phyloP scores from a whole-genome alignment of 148 eudicot species.

The Rheum nobile region DNA sequence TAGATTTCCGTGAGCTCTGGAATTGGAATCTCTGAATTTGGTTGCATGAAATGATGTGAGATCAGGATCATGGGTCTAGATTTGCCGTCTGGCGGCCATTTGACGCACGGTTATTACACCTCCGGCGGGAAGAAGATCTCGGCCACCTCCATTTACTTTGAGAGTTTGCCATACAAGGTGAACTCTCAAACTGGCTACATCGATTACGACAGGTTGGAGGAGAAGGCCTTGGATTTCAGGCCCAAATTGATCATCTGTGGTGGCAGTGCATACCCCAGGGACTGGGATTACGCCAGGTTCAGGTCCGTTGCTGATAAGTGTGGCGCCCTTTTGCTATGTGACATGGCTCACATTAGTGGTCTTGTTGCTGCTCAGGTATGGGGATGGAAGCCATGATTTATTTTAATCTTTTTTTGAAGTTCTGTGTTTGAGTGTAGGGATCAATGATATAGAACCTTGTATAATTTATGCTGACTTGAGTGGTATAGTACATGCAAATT shows the following conservation, averaged over 20 bases:
- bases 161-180: constrained; percentile 95
- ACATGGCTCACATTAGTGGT: constrained; percentile 99
- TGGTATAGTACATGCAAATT: neutral
- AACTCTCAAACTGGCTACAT: constrained; percentile 62
- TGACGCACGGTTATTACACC: constrained; percentile 88
- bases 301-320: constrained; percentile 71
- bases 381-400: neutral
- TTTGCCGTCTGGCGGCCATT: constrained; percentile 81
- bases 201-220: constrained; percentile 83
- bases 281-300: constrained; percentile 76
- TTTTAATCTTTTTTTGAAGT: neutral
- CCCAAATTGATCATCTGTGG: constrained; percentile 91
- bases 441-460: neutral
- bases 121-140: constrained; percentile 81
- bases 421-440: neutral
- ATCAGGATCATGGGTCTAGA: constrained; percentile 73
- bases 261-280: constrained; percentile 94
- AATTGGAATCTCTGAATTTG: neutral
- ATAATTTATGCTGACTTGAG: neutral
- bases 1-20: neutral
- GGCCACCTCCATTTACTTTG: constrained; percentile 89
- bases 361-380: constrained; percentile 99
- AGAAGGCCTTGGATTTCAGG: constrained; percentile 90
- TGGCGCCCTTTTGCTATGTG: constrained; percentile 86
- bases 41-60: neutral